A percentile compares a stretch with the other conserved stretches of the same genome.
phyloP scores from a whole-genome alignment of 2,329 filamentous ascomycete genomes.

The Clathrospora elynae region DNA sequence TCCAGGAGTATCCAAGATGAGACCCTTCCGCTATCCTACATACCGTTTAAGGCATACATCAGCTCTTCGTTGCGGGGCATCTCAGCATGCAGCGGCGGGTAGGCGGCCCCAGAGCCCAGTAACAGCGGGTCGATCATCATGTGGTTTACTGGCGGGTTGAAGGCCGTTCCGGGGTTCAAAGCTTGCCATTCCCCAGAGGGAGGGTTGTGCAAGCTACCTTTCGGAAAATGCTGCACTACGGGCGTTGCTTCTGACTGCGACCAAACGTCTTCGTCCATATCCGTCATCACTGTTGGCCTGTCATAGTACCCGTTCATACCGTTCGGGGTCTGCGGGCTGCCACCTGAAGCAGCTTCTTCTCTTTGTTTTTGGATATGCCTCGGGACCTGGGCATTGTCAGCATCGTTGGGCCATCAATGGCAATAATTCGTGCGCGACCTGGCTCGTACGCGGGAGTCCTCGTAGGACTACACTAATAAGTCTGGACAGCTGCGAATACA shows the following conservation, averaged over 20 bases:
- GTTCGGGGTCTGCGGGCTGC: constrained; percentile 35
- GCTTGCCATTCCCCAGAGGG: constrained; percentile 40
- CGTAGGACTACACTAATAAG: too few species aligned
- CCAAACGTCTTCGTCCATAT: constrained; percentile 47
- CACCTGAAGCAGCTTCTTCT: constrained; percentile 40
- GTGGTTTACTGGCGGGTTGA: constrained; percentile 40
- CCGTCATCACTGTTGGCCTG: constrained; percentile 32
- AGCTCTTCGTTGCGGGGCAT: constrained; percentile 42
- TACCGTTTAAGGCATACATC: constrained; percentile 45
- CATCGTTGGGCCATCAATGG: constrained; percentile 3
- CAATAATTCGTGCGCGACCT: too few species aligned
- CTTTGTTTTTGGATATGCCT: constrained; percentile 47
- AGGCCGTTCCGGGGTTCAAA: constrained; percentile 34
- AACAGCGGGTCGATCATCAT: constrained; percentile 48
- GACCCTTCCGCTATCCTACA: too few species aligned
- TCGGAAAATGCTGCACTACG: constrained; percentile 44
- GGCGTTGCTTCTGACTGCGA: constrained; percentile 44
- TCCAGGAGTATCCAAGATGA: too few species aligned
- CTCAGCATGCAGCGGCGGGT: constrained; percentile 40
- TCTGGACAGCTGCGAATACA: too few species aligned
- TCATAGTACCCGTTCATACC: constrained; percentile 37
- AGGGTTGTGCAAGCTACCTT: constrained; percentile 30
- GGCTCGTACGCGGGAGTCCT: too few species aligned
- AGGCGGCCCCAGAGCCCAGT: constrained; percentile 37
- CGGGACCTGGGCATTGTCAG: constrained; percentile 38